phyloP scores from a whole-genome alignment of 2,329 filamentous ascomycete species.

The Arthrinium puccinioides region DNA sequence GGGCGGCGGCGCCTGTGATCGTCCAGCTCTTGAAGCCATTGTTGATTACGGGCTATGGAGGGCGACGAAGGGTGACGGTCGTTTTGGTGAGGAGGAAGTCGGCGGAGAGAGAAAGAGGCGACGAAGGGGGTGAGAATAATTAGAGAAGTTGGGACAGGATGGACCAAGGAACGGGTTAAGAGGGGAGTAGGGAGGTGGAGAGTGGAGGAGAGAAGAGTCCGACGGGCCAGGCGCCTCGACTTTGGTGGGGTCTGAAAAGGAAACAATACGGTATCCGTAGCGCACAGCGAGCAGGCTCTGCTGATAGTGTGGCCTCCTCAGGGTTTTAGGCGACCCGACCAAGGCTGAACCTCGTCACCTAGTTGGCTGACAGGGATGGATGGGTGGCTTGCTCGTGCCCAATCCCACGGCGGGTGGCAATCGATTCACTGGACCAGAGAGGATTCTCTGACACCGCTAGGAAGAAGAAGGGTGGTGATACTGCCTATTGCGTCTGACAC shows the following conservation, averaged over 20 bases:
- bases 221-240: slow-evolving; percentile 13
- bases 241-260: slow-evolving; percentile 14
- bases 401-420: slow-evolving; percentile 9
- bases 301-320: slow-evolving; percentile 3
- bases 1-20: slow-evolving; percentile 27
- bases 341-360: slow-evolving; percentile 6
- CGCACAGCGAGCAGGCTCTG: not conserved
- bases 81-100: slow-evolving; percentile 1
- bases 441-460: not conserved
- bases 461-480: slow-evolving; percentile 4
- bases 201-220: slow-evolving; percentile 18
- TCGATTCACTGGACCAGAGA: slow-evolving; percentile 5
- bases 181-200: slow-evolving; percentile 17
- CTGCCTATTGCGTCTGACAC: slow-evolving; percentile 5
- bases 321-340: slow-evolving; percentile 7
- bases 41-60: slow-evolving; percentile 8
- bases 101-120: slow-evolving; percentile 5
- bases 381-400: slow-evolving; percentile 6
- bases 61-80: slow-evolving; percentile 12
- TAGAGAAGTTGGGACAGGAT: slow-evolving; percentile 13
- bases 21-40: slow-evolving; percentile 30
- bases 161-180: slow-evolving; percentile 13
- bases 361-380: slow-evolving; percentile 6
- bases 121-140: slow-evolving; percentile 10
- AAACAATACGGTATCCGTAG: slow-evolving; percentile 1